Percentiles rank a stretch among this genome's conserved stretches.
phyloP scores from a whole-genome alignment of 345 rosid genomes.

The Eucalyptus tenuipes region DNA sequence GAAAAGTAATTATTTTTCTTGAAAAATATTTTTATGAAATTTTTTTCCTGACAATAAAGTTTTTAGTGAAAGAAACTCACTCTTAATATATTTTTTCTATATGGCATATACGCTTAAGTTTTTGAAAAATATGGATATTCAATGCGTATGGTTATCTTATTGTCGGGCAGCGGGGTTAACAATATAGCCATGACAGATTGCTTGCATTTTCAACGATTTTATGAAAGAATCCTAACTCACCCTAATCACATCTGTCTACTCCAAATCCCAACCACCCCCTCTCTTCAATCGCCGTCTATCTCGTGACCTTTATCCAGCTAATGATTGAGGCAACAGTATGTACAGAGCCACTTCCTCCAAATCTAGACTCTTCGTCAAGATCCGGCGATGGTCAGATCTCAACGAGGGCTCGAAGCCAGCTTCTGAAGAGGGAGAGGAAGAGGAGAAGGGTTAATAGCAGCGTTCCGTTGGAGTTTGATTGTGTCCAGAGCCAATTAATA shows the following conservation, averaged over 20 bases:
- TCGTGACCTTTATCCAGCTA: background rate
- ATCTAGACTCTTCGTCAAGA: background rate
- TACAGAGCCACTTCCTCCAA: background rate
- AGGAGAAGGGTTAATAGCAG: background rate
- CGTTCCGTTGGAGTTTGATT: background rate
- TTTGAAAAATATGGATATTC: background rate
- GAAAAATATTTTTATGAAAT: rapidly evolving
- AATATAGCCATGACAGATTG: background rate
- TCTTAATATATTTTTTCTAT: background rate
- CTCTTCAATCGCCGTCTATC: background rate
- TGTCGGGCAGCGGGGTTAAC: background rate
- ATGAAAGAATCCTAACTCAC: background rate
- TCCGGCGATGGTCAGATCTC: background rate
- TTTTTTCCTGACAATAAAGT: rapidly evolving
- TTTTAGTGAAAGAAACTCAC: background rate
- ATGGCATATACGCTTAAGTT: background rate
- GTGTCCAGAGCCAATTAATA: background rate
- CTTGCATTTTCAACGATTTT: background rate
- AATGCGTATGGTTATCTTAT: background rate
- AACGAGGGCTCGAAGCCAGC: background rate
- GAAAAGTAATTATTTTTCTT: background rate
- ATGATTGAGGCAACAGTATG: background rate
- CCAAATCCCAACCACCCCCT: background rate
- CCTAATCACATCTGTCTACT: background rate
- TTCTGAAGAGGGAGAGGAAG: background rate